Evolutionary conservation across 495 filamentous ascomycete species (phyloP), one percentile per base, ranked within the genome.

Genomic region (Amphirosellinia nigrospora): DNA sequence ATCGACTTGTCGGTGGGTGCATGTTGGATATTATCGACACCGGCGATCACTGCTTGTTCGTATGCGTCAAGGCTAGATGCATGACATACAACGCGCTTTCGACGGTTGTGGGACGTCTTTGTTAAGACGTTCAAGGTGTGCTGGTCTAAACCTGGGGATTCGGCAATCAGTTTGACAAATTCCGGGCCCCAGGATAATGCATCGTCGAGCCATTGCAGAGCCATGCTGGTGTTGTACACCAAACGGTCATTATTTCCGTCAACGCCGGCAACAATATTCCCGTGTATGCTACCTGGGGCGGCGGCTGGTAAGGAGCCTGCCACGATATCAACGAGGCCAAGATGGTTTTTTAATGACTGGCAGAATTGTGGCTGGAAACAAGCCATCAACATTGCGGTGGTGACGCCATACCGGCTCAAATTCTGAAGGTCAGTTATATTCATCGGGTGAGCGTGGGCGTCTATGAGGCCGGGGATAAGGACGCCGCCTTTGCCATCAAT

Each of bases 401-500:
- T 78, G 5, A 80, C 77, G 28, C 78, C 78, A 59, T 71, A 74
- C 13, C 66, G 73, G 23, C 67, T 72, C 16, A 79, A 39, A 11
- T 34, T 34, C 45, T 75, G 68, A 26, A 78, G 68, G 45, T 70
- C 55, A 4, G 46, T 41, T 23, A 75, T n/a, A 16, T 56, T 56
- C 23, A 21, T 15, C 0, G 68, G 45, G 64, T 80, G 78, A 34
- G 69, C 56, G 45, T 80, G 77, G 34, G 64, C 71, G 58, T 79
- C 78, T 71, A 80, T 79, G 15, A 80, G 48, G 4, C 78, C 78
- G 0, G 78, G 78, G 11, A 80, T 53, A 32, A 79, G 66, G 36
- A 74, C 46, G n/a, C 70, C 62, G 23, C 74, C 74, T 7, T 71
- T 39, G 1, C 71, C 78, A 52, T 79, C 75, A 39, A 77, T 60